Conservation (phyloP, 352 stramenopile genomes). For the Phytophthora constricta region DNA sequence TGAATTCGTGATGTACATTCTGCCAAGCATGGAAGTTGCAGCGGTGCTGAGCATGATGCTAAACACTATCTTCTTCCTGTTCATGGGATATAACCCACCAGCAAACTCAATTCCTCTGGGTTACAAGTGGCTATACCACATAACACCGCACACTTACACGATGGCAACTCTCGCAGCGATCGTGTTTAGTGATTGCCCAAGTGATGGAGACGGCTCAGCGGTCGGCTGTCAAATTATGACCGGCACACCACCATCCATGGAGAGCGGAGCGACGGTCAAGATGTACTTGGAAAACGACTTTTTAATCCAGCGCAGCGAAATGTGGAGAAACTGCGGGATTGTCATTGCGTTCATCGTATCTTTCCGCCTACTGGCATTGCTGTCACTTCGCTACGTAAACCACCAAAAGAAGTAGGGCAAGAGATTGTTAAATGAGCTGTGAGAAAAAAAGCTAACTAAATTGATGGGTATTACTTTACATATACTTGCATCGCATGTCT, state of each 20-base stretch:
- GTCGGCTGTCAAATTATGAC: neutral
- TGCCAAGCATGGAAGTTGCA: constrained; percentile 22
- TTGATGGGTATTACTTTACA: too few species aligned
- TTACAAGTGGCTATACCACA: constrained; percentile 32
- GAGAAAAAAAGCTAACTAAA: too few species aligned
- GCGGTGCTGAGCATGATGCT: constrained; percentile 20
- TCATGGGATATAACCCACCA: constrained; percentile 29
- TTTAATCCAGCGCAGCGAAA: neutral
- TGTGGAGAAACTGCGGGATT: constrained; percentile 42
- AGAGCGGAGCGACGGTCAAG: neutral
- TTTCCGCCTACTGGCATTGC: constrained; percentile 31
- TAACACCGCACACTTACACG: constrained; percentile 24
- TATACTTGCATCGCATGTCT: too few species aligned
- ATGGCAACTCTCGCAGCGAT: constrained; percentile 14
- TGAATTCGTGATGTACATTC: constrained; percentile 22
- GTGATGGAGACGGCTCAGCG: neutral
- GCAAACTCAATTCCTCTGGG: constrained; percentile 19
- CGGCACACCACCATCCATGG: neutral
- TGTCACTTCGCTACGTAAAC: constrained; percentile 49
- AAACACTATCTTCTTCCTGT: constrained; percentile 25
- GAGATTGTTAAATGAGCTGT: too few species aligned
- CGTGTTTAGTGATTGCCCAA: constrained; percentile 11
- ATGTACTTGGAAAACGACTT: neutral
- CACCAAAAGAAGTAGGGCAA: constrained; percentile 34
- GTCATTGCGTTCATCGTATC: constrained; percentile 37